Conservation (phyloP, 352 stramenopile genomes). For the Phytophthora cactorum region DNA sequence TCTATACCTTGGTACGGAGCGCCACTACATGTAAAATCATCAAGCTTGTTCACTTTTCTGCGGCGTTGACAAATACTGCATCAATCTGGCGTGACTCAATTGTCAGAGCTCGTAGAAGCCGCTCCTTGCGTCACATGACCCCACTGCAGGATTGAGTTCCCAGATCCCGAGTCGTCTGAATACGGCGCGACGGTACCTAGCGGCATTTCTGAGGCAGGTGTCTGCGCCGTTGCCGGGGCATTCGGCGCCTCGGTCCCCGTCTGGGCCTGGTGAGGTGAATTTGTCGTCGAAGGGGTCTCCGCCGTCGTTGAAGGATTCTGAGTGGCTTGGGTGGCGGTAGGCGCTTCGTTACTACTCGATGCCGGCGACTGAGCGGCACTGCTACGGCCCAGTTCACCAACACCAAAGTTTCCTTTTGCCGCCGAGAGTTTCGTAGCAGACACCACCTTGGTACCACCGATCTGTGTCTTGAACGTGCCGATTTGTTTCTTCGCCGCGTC, state of each 20-base stretch:
- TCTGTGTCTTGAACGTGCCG: neutral
- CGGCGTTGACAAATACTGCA: too few relatives aligned
- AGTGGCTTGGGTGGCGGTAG: neutral
- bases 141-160: neutral
- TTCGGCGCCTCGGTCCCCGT: neutral
- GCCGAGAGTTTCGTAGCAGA: neutral
- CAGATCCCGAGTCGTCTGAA: neutral
- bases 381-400: neutral
- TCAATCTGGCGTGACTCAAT: neutral
- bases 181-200: neutral
- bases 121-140: neutral
- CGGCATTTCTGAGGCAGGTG: neutral
- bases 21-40: too few relatives aligned
- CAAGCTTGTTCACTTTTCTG: too few relatives aligned
- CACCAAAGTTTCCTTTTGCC: neutral
- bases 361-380: neutral
- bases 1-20: too few relatives aligned
- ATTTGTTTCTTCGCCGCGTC: neutral
- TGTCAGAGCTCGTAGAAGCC: neutral
- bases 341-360: neutral
- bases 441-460: neutral
- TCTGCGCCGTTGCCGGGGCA: neutral
- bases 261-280: neutral
- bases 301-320: neutral
- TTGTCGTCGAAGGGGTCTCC: too few relatives aligned